Evolutionary conservation across 345 rosid species (phyloP), one percentile per base, ranked within the genome.

Genomic region (Noccaea bulbosa): DNA sequence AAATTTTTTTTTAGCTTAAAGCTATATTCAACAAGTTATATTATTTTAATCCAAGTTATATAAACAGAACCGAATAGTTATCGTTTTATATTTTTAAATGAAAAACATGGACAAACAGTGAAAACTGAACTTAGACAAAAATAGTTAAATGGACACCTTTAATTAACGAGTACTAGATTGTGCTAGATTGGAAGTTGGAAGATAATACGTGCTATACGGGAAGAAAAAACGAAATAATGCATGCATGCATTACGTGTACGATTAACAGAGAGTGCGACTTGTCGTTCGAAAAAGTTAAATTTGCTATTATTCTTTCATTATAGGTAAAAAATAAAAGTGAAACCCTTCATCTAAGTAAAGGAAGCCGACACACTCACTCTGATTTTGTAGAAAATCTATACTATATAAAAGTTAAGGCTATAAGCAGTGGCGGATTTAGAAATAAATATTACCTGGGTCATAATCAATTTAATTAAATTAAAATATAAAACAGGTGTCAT

Each of bases 241-340:
- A 65, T 73, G 72, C 68, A 67, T 67, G 72, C 62, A 22, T 58
- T 49, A 43, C 78, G 73, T 74, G 72, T 40, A 51, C 15, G 62
- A 34, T 8, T 30, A 6, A 7, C 37, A 50, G 40, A 58, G 33
- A 50, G n/a, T 24, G 33, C 62, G 9, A 59, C 22, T 41, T 59
- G 55, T 59, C 55, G 33, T 50, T 33, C 38, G 11, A 24, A 30
- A 15, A n/a, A 48, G 37, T 22, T 30, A 5, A 5, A 8, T 9
- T 46, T 73, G 32, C 45, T 24, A 8, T 33, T 37, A 4, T 70
- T 45, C 14, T 16, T 70, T 51, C 35, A 9, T 43, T 12, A 34
- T 62, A n/a, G 38, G 39, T 40, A 20, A 32, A 52, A 52, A 48
- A 48, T 17, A 47, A 69, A 71, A 51, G 46, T 71, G 46, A 53